Conservation (phyloP, 352 stramenopile genomes). For the Phytophthora pini region DNA sequence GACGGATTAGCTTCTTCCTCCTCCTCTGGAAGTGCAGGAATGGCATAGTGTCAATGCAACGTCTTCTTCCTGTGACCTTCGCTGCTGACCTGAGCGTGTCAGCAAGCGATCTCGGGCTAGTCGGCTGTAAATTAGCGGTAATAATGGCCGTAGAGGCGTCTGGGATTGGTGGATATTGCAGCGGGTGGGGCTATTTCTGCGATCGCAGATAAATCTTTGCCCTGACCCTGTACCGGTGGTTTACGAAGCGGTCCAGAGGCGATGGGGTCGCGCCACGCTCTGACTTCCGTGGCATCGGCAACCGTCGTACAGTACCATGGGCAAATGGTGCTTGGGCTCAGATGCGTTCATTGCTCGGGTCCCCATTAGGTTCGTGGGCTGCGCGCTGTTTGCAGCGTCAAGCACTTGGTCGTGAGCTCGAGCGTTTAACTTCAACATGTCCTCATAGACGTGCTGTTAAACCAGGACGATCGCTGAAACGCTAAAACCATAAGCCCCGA, state of each 20-base stretch:
- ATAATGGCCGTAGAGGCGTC: background rate
- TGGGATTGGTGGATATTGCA: conserved; percentile 1
- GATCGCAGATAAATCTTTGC: background rate
- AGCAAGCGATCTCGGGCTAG: background rate
- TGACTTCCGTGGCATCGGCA: conserved; percentile 3
- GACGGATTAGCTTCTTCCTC: conserved; percentile 5
- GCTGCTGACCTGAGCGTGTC: conserved; percentile 5
- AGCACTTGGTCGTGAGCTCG: too few species aligned
- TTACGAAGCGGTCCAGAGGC: conserved; percentile 12
- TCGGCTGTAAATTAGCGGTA: conserved; percentile 1
- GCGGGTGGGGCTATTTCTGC: background rate
- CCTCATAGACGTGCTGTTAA: conserved; percentile 5
- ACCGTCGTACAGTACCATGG: background rate
- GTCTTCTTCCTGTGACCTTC: too few species aligned
- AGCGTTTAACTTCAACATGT: conserved; percentile 19
- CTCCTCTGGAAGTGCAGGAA: conserved; percentile 9
- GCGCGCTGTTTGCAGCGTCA: background rate
- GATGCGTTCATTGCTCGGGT: too few species aligned
- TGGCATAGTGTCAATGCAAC: background rate
- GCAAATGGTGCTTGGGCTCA: too few species aligned
- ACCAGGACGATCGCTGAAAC: conserved; percentile 3
- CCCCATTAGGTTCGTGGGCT: too few species aligned
- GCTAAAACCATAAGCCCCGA: background rate
- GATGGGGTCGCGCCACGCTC: conserved; percentile 3
- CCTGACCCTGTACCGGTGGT: conserved; percentile 14